A percentile compares a stretch with the other conserved stretches of the same genome.
Evolutionary conservation across 306 rosid species (phyloP).

Genomic region (Trifolium fragiferum): DNA sequence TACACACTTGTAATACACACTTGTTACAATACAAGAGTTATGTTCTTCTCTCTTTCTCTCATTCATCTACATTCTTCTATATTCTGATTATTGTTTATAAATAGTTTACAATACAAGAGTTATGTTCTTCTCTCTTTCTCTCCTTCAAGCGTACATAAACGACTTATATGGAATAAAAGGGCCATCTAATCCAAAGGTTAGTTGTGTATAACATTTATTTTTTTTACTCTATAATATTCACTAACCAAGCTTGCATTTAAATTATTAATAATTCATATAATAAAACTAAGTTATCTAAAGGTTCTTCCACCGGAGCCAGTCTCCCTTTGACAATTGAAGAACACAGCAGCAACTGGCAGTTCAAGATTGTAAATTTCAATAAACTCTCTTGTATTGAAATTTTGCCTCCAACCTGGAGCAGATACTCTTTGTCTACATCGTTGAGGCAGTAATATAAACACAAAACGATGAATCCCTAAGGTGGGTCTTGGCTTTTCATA

Average conservation of each 20-base stretch:
- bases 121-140: too few species aligned
- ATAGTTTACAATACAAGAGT: too few species aligned
- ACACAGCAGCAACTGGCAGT: slow-evolving; percentile 76
- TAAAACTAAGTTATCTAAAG: neutral
- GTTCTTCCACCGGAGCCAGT: slow-evolving; percentile 77
- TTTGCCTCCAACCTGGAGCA: slow-evolving; percentile 89
- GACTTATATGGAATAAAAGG: too few species aligned
- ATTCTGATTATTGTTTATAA: too few species aligned
- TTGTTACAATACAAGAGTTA: too few species aligned
- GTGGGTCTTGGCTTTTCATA: slow-evolving; percentile 68
- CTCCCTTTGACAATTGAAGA: slow-evolving; percentile 78
- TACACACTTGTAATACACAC: too few species aligned
- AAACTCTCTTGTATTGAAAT: slow-evolving; percentile 76
- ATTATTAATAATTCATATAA: neutral
- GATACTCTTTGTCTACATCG: slow-evolving; percentile 70
- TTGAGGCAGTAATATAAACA: slow-evolving; percentile 68
- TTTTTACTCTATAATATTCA: neutral
- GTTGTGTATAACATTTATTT: too few species aligned
- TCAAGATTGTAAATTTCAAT: slow-evolving; percentile 81
- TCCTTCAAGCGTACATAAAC: too few species aligned
- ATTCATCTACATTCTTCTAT: too few species aligned
- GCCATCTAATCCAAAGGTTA: too few species aligned
- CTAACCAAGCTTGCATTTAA: neutral
- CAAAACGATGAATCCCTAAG: slow-evolving; percentile 73
- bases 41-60: too few species aligned